phyloP scores from a whole-genome alignment of 1,284 basidiomycete species.

The Rhodotorula sp. region DNA sequence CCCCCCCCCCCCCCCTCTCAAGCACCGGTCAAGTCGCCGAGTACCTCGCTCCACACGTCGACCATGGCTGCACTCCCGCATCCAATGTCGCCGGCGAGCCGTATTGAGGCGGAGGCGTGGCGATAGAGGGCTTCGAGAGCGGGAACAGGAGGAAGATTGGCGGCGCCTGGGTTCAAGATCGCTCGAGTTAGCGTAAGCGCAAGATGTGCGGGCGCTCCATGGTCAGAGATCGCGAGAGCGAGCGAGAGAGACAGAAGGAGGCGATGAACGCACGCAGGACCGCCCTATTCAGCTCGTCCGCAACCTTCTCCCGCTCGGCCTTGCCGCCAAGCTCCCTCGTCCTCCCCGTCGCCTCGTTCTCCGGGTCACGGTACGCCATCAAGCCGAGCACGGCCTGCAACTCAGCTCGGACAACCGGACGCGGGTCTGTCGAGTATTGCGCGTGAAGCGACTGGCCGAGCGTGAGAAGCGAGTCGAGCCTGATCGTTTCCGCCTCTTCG shows the following conservation, averaged over 20 bases:
- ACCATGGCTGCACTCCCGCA: constrained; percentile 73
- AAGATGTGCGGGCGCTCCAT: neutral
- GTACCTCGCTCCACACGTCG: constrained; percentile 68
- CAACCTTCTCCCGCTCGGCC: constrained; percentile 53
- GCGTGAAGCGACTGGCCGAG: constrained; percentile 68
- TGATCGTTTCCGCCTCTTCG: constrained; percentile 22
- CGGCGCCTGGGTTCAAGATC: constrained; percentile 61
- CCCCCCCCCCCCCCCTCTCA: no score
- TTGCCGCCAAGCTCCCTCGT: constrained; percentile 55
- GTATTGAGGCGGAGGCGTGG: constrained; percentile 64
- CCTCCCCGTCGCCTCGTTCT: constrained; percentile 58
- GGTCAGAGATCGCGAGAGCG: neutral
- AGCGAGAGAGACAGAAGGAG: neutral
- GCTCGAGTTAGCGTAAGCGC: neutral
- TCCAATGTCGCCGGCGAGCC: constrained; percentile 66
- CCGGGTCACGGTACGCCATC: constrained; percentile 71
- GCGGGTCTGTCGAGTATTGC: constrained; percentile 63
- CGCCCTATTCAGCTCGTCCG: constrained; percentile 72
- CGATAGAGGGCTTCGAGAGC: constrained; percentile 71
- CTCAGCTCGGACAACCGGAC: constrained; percentile 62
- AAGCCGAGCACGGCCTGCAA: constrained; percentile 72
- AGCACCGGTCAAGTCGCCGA: neutral
- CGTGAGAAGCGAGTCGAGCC: constrained; percentile 62
- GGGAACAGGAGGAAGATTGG: constrained; percentile 67
- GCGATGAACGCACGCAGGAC: constrained; percentile 64